These are phyloP conservation scores for Diaporthe vexans DNA, from an alignment of 2,329 filamentous ascomycete species.

Conservation along the genomic window DNA sequence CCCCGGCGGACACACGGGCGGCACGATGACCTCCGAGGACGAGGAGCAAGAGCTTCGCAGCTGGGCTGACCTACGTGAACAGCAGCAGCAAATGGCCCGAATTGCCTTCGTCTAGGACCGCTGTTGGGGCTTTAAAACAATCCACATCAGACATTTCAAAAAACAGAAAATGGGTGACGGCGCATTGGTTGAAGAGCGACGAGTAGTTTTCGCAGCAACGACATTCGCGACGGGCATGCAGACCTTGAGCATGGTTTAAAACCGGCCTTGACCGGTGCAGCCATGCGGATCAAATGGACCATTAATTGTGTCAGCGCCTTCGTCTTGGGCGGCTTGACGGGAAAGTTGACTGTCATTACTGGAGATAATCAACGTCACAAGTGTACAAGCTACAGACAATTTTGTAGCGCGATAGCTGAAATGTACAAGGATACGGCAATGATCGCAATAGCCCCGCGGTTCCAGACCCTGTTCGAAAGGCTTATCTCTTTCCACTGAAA, in stretches of 20 bases:
- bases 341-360: conserved; percentile 20
- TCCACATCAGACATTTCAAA: neutral
- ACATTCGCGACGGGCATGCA: neutral
- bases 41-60: conserved; percentile 82
- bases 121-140: neutral
- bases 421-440: neutral
- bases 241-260: neutral
- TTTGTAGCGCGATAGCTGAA: neutral
- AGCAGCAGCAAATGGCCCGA: conserved; percentile 70
- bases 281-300: neutral
- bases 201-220: neutral
- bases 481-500: conserved; percentile 3
- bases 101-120: conserved; percentile 33
- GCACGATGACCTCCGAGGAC: conserved; percentile 66
- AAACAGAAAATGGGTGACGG: neutral
- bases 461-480: neutral
- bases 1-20: conserved; percentile 46
- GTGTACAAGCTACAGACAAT: neutral
- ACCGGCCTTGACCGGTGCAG: neutral
- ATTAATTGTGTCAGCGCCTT: neutral
- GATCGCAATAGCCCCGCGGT: neutral
- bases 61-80: conserved; percentile 85
- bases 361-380: neutral
- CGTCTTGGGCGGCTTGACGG: neutral
- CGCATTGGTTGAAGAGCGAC: neutral